phyloP scores from a whole-genome alignment of 2,329 filamentous ascomycete genomes.

The Trichoderma sp. region DNA sequence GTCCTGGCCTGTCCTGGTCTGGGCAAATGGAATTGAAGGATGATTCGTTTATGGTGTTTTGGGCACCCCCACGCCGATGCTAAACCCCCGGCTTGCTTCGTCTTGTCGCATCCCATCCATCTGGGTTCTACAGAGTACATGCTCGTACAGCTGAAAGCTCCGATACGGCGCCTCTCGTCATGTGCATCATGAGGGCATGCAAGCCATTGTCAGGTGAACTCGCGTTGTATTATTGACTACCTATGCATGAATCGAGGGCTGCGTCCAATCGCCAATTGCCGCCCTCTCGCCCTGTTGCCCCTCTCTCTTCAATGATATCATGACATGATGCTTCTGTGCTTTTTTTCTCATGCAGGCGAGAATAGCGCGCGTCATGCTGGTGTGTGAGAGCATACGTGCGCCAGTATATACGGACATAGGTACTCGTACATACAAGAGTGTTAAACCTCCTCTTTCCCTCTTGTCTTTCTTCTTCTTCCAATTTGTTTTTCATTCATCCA shows the following conservation, averaged over 20 bases:
- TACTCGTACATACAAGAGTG: neutral
- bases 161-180: constrained; percentile 22
- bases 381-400: neutral
- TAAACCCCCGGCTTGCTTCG: neutral
- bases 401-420: neutral
- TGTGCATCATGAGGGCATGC: constrained; percentile 1
- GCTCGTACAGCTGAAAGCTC: constrained; percentile 24
- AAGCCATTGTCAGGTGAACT: constrained; percentile 7
- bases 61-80: neutral
- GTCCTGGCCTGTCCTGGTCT: neutral
- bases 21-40: neutral
- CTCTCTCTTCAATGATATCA: neutral
- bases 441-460: neutral
- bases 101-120: neutral
- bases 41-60: neutral
- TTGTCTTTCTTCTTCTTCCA: neutral
- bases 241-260: neutral
- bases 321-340: neutral
- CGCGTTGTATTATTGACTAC: neutral
- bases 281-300: neutral
- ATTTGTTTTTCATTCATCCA: neutral
- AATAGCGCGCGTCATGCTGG: neutral
- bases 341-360: neutral
- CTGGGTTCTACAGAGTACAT: neutral
- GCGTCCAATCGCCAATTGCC: neutral